Percentiles rank a stretch among this genome's conserved stretches.
phyloP scores from a whole-genome alignment of 345 rosid species.

The Kernera saxatilis region DNA sequence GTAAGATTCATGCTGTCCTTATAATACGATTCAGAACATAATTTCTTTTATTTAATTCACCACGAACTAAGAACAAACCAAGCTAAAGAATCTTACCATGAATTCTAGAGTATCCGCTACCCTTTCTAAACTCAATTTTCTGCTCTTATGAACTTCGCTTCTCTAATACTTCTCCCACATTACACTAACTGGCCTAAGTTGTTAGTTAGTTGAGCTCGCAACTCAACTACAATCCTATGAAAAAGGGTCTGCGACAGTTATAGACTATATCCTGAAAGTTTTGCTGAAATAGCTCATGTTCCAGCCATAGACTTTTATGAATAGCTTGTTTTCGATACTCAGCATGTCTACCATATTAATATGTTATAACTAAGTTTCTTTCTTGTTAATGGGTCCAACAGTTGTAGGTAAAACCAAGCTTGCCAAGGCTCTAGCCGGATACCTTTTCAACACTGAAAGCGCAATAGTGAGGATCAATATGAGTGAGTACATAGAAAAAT shows the following conservation, averaged over 20 bases:
- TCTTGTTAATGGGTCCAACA: constrained; percentile 99
- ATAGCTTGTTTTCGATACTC: neutral
- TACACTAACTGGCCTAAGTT: neutral
- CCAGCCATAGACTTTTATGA: neutral
- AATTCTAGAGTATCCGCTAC: neutral
- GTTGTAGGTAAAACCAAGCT: constrained; percentile 98
- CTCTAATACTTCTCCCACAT: neutral
- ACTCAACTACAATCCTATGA: neutral
- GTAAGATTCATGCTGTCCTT: constrained; percentile 24
- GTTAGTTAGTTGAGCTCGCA: neutral
- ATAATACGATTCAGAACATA: neutral
- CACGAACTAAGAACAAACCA: neutral
- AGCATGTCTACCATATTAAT: too few species aligned
- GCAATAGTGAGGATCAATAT: constrained; percentile 95
- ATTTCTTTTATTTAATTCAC: neutral
- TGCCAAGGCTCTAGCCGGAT: constrained; percentile 78
- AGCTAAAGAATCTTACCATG: neutral
- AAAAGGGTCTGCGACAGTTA: neutral
- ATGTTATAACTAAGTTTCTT: too few species aligned
- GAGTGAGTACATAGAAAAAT: constrained; percentile 96
- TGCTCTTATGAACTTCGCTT: neutral
- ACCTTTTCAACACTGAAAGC: constrained; percentile 82
- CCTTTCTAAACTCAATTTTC: neutral
- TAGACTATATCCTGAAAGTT: neutral
- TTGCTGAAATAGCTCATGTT: neutral